Evolutionary conservation across 306 rosid species (phyloP), one percentile per base, ranked within the genome.

Genomic region (Quillaja saponaria): DNA sequence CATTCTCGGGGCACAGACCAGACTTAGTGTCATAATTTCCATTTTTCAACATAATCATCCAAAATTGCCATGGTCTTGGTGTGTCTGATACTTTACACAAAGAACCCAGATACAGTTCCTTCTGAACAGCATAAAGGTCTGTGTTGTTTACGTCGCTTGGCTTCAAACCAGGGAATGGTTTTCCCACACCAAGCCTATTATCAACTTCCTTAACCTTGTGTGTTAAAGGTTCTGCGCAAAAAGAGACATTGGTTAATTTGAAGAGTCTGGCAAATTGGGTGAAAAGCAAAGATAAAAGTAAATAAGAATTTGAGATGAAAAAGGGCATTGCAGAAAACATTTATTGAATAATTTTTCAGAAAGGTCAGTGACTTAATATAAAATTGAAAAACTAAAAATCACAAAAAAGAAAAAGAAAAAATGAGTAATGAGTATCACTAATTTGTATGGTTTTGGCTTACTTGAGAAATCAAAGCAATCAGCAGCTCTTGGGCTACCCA

Each of bases 401-500:
- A n/a, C n/a, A n/a, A n/a, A n/a, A n/a, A n/a, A n/a, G n/a, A n/a
- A n/a, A n/a, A n/a, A n/a, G n/a, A n/a, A n/a, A n/a, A n/a, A n/a
- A n/a, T n/a, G n/a, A n/a, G n/a, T n/a, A n/a, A n/a, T n/a, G n/a
- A n/a, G n/a, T n/a, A n/a, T n/a, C n/a, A n/a, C n/a, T n/a, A n/a
- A n/a, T 37, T 37, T 10, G 40, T 37, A 10, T 37, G 10, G 47
- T 48, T 52, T 44, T 61, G 55, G 47, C 62, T 66, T 66, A 80
- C 91, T 66, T 57, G 76, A 67, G 72, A 90, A 77, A 82, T 86
- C 85, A 63, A 90, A 90, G 57, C 97, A 87, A 35, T 90, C 87
- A 37, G 95, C 91, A 15, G 86, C 90, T 82, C 92, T 82, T 13
- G 97, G 95, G 61, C 88, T 84, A 44, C 95, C 95, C 86, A 78